These are phyloP conservation scores for Yarrowia divulgata DNA, from an alignment of 805 yeast genomes.

Conservation along the genomic window DNA sequence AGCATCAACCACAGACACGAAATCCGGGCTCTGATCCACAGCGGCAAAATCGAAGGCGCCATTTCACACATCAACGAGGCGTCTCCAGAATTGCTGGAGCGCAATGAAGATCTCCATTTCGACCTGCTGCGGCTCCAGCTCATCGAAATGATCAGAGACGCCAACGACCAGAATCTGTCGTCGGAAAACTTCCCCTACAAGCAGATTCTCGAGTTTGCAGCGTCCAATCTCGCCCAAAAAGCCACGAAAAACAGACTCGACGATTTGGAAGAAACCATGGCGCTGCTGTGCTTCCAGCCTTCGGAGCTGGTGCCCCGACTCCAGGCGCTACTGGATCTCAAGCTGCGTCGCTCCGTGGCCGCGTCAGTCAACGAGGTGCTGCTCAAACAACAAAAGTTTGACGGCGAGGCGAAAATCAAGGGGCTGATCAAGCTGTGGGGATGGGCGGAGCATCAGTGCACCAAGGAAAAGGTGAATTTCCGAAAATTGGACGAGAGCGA, in stretches of 20 bases:
- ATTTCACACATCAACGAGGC: constrained; percentile 62
- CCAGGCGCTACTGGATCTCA: constrained; percentile 62
- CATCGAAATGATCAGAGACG: constrained; percentile 76
- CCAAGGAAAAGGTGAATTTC: constrained; percentile 52
- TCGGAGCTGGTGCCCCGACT: constrained; percentile 54
- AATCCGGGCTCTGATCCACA: constrained; percentile 61
- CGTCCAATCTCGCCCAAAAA: constrained; percentile 60
- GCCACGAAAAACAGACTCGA: constrained; percentile 63
- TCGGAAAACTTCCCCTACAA: constrained; percentile 40
- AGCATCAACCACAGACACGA: constrained; percentile 61
- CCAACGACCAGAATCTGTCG: constrained; percentile 42
- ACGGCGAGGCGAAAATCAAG: constrained; percentile 54
- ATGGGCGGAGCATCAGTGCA: constrained; percentile 63
- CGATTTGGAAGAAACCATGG: constrained; percentile 84
- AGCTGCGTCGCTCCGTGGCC: constrained; percentile 70
- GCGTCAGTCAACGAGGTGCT: constrained; percentile 73
- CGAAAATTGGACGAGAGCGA: constrained; percentile 48
- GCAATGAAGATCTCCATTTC: constrained; percentile 71
- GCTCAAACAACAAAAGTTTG: constrained; percentile 53
- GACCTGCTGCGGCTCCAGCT: constrained; percentile 73
- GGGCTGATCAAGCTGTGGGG: constrained; percentile 67
- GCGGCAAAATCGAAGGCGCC: constrained; percentile 68
- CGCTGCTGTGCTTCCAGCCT: constrained; percentile 65
- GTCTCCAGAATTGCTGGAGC: constrained; percentile 71
- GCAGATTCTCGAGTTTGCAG: constrained; percentile 50